Evolutionary conservation across 768 basidiomycete species (phyloP), one percentile per base, ranked within the genome.

Genomic region (Suillus subalutaceus): DNA sequence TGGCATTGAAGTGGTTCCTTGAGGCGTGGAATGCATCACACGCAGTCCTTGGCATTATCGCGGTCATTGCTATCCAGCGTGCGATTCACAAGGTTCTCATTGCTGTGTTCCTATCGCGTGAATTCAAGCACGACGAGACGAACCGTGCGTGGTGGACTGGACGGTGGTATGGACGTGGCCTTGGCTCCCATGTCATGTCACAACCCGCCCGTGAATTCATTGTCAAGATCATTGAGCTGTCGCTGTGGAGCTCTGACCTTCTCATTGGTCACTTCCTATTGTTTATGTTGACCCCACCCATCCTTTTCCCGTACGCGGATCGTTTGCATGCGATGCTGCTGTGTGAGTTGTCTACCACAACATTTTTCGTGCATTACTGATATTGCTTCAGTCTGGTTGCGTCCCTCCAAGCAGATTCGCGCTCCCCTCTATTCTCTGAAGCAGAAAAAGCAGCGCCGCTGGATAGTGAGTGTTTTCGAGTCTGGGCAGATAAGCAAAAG

Each of bases 101-200:
- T 73, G 84, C 96, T 0, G 91, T 97, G 67, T 95, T 96, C 87
- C 82, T 99, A 44, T 92, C 96, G 48, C 91, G 97, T 68, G 97
- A 99, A 79, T 97, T 97, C 86, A 99, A 99, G 82, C 96, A 99
- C 76, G 97, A 99, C 76, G 96, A 99, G 79, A 96, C 94, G 43
- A 99, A 99, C 80, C 86, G 94, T 35, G 96, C 96, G 8, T 99
- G 97, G 97, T 99, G 97, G 97, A 97, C 96, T 40, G 96, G 96
- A 57, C 84, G 90, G 74, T 98, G 97, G 97, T 97, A 96, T 77
- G 96, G 96, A 52, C 90, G 96, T 61, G 95, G 95, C 5, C 85
- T 99, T 32, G 96, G 97, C 52, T 73, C 87, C 6, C 90, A 94
- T 75, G 95, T 91, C 52, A 93, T 97, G 88, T 96, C 94, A n/a